A percentile compares a stretch with the other conserved stretches of the same genome.
Evolutionary conservation across 306 rosid genomes (phyloP).

Genomic region (Morella rubra): DNA sequence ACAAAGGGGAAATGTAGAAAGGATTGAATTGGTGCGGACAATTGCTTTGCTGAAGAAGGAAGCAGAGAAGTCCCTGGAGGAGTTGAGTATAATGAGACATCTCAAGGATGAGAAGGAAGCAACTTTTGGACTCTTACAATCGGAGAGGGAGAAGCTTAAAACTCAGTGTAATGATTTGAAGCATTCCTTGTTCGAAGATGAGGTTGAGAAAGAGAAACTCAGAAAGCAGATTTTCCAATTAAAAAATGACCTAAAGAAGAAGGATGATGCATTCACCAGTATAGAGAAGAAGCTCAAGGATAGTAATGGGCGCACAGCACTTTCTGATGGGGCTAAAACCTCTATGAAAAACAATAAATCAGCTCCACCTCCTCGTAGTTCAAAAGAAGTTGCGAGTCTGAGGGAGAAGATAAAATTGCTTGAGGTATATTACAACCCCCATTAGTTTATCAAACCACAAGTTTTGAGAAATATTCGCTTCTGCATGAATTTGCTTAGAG

Average conservation of each 20-base stretch:
- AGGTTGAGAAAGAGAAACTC: conserved; percentile 71
- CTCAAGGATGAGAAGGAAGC: conserved; percentile 56
- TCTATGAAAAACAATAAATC: conserved; percentile 41
- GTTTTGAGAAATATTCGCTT: neutral
- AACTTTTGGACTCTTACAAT: conserved; percentile 38
- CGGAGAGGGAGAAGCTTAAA: conserved; percentile 61
- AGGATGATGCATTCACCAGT: conserved; percentile 49
- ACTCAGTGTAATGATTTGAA: conserved; percentile 56
- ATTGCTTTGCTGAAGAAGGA: conserved; percentile 60
- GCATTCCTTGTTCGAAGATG: conserved; percentile 55
- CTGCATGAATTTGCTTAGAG: too few relatives aligned
- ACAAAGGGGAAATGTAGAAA: conserved; percentile 49
- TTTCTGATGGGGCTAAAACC: conserved; percentile 46
- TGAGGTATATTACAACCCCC: conserved; percentile 58
- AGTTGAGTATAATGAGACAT: conserved; percentile 45
- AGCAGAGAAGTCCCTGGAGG: conserved; percentile 46
- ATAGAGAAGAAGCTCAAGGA: conserved; percentile 65
- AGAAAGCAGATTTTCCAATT: conserved; percentile 61
- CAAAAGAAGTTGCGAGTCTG: conserved; percentile 63
- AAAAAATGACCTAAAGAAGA: conserved; percentile 64
- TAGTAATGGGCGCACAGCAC: conserved; percentile 39
- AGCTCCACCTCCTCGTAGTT: conserved; percentile 40
- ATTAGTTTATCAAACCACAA: conserved; percentile 11
- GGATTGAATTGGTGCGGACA: conserved; percentile 53
- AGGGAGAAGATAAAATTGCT: conserved; percentile 74